Base-by-base conservation (phyloP, 345 rosid species). In the Firmiana major region DNA sequence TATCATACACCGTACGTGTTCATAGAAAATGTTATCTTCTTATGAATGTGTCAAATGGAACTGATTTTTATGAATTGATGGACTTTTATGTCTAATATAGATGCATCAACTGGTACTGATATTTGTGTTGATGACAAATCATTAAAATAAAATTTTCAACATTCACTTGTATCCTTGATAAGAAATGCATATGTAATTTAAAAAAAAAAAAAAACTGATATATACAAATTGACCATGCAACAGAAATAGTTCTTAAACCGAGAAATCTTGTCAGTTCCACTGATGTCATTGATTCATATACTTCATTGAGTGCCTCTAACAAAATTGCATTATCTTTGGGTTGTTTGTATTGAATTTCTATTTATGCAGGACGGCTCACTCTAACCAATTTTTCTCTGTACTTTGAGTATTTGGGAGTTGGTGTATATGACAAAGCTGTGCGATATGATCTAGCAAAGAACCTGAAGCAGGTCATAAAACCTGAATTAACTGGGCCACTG, bases 401-500 rank as follows among this genome's bases (percentile, higher is more conserved):
- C 83, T 94, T 94, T 78, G 99, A 93, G 80, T 85, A 97, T 34
- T 81, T 94, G 91, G 98, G 99, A 71, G 97, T 91, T 80, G 88
- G 94, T 81, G 73, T 78, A 64, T 88, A 83, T 77, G 99, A 95
- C 77, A 93, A 89, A 83, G 86, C 95, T 72, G 90, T 81, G 60
- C 85, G 88, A 83, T 95, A 93, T 84, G 97, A 95, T 86, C 92
- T 95, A 72, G 90, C 86, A 58, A 83, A 67, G 46, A 96, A 93
- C 77, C 70, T 82, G 80, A 89, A 93, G 86, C 99, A 95, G 83
- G 94, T 95, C 81, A 83, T 95, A 75, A 95, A 85, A 84, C 94
- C 98, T 63, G 98, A 93, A 81, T 79, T 91, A 83, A 95, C 98
- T 63, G 99, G 97, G 74, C 99, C 97, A 45, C 75, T 93, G 86